phyloP scores from a whole-genome alignment of 345 rosid genomes.

The Citrus medica region DNA sequence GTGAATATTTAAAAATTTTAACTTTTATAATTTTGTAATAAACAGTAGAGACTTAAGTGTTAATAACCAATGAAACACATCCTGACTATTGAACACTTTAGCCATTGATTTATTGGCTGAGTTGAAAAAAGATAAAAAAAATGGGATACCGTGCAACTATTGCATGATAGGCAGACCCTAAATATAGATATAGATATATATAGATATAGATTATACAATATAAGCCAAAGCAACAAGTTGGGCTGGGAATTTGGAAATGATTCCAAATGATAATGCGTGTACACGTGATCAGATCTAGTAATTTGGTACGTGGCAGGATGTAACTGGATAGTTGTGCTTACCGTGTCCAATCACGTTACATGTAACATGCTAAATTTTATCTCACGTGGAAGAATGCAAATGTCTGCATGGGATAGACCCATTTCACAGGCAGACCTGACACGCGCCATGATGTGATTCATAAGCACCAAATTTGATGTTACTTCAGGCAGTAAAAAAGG shows the following conservation, averaged over 20 bases:
- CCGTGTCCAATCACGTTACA: constrained; percentile 30
- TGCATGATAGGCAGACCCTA: no score
- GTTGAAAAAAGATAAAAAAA: no score
- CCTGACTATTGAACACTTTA: no score
- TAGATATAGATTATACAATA: not conserved
- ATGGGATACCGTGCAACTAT: no score
- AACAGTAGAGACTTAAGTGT: no score
- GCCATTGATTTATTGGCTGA: no score
- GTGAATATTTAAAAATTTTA: no score
- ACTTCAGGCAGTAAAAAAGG: constrained; percentile 23
- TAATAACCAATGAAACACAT: no score
- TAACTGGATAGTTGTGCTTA: not conserved
- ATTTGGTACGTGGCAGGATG: constrained; percentile 19
- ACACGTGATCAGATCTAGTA: constrained; percentile 30
- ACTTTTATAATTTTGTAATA: no score
- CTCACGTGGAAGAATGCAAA: constrained; percentile 55
- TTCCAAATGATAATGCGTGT: not conserved
- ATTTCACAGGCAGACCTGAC: constrained; percentile 33
- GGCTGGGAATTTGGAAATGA: not conserved
- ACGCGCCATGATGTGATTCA: constrained; percentile 38
- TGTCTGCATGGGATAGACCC: constrained; percentile 27
- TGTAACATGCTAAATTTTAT: not conserved
- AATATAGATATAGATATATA: no score
- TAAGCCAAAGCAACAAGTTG: not conserved
- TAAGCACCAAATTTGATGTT: constrained; percentile 13